Evolutionary conservation across 2,329 filamentous ascomycete species (phyloP), one percentile per base, ranked within the genome.

Genomic region (Venturia effusa): DNA sequence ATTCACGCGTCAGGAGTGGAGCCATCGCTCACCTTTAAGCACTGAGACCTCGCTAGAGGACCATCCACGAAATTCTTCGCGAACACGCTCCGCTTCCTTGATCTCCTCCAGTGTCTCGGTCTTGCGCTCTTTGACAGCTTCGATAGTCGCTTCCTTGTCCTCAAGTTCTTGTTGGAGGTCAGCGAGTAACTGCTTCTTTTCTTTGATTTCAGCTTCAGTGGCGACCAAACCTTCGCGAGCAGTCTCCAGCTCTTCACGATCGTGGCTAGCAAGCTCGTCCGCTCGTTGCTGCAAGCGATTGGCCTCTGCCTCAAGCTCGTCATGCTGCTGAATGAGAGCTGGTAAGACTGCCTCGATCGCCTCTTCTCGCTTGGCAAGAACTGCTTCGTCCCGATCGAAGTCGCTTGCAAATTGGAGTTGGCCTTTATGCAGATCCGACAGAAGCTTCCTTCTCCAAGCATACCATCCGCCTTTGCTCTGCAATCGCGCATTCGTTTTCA

Each of bases 401-500:
- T 88, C 90, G 64, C 89, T 84, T 1, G 84, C 80, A 64, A 92
- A 94, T 66, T 84, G 86, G 63, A 89, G 75, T 3, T 97, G 83
- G 3, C 90, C 92, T 69, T 91, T 87, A 71, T 89, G 92, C 43
- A 99, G 81, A 22, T 90, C 89, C 64, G 92, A 82, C 37, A 89
- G 86, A 30, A 97, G 82, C 70, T 94, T 93, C 81, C 90, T 93
- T 48, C 94, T 88, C 94, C 94, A 99, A 71, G 93, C 89, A 73
- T 99, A 99, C 94, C 94, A 99, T 80, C 94, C 92, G 64, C 90
- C 91, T 73, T 97, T 97, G 77, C 93, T 97, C 61, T 92, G 80
- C 17, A 97, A 81, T 32, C 94, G 85, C 19, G 93, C 91, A 73
- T 96, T 89, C 0, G 91, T 92, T 79, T 97, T 97, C 75, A 96